A percentile compares a stretch with the other conserved stretches of the same genome.
Conservation (phyloP, 805 yeast genomes). For the Metschnikowia henanensis region DNA sequence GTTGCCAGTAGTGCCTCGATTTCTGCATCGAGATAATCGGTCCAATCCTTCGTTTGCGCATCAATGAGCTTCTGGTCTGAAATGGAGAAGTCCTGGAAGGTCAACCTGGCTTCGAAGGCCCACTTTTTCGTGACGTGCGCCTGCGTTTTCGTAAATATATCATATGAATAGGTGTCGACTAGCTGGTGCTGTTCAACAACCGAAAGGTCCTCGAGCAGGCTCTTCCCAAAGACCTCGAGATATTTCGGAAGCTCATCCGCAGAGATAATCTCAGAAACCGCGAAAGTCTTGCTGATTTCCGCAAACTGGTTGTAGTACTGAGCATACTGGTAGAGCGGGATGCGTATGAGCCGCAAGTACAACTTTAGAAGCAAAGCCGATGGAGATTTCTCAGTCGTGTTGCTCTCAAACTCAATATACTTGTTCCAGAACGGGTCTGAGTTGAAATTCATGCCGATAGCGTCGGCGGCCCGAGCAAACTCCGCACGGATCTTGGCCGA, state of each 20-base stretch:
- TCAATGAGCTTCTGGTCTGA: slow-evolving; percentile 44
- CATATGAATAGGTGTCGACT: slow-evolving; percentile 45
- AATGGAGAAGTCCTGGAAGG: slow-evolving; percentile 49
- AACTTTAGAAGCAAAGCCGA: slow-evolving; percentile 34
- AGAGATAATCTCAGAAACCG: slow-evolving; percentile 26
- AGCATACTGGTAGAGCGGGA: slow-evolving; percentile 88
- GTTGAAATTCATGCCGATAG: slow-evolving; percentile 70
- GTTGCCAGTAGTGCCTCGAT: slow-evolving; percentile 20
- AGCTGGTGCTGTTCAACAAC: slow-evolving; percentile 40
- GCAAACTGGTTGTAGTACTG: slow-evolving; percentile 59
- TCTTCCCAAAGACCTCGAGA: slow-evolving; percentile 24
- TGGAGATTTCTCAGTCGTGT: slow-evolving; percentile 13
- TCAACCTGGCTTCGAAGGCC: slow-evolving; percentile 67
- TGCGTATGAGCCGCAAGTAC: slow-evolving; percentile 44
- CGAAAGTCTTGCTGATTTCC: slow-evolving; percentile 36
- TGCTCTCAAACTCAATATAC: slow-evolving; percentile 52
- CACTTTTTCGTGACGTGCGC: slow-evolving; percentile 58
- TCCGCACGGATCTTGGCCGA: slow-evolving; percentile 34
- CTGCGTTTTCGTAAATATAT: slow-evolving; percentile 48
- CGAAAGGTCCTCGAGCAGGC: slow-evolving; percentile 27
- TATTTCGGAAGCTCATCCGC: slow-evolving; percentile 20
- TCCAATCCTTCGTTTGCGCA: slow-evolving; percentile 55
- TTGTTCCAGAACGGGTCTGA: slow-evolving; percentile 85
- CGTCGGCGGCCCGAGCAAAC: slow-evolving; percentile 48
- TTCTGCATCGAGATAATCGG: slow-evolving; percentile 57